Base-by-base conservation (phyloP, 179 eudicot genomes). In the Silene coronaria region DNA sequence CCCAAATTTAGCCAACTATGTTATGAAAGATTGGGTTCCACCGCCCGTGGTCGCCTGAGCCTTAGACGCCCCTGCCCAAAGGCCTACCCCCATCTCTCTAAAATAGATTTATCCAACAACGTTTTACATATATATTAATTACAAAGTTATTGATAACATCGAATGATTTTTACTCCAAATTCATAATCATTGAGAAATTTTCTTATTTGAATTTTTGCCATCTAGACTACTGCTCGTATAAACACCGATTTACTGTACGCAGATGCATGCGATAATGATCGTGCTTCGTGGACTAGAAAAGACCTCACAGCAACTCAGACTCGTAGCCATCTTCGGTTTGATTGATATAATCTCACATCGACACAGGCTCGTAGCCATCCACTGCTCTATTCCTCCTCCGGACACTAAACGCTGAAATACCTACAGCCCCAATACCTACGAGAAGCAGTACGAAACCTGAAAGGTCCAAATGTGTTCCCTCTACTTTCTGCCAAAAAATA, bases 321-420 rank as follows among this genome's bases (percentile, higher is more conserved):
- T 51, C 19, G 19, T 51, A 16, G 6, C 17, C 57, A 16, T 51
- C 55, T 16, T 48, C 0, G 57, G 57, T 2, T 38, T 38, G 45
- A 38, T 38, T 38, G 5, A 71, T 38, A 71, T 17, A 26, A 9
- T n/a, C 60, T 82, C 74, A 79, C 21, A 42, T 76, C 13, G 53
- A 23, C 17, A 87, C 84, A 14, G 84, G 77, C 55, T 66, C 28
- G 74, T 86, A 86, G 17, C 85, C 85, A 68, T 86, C 85, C 67
- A 73, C 81, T n/a, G 59, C 77, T 67, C 70, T 76, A 26, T 57
- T 78, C 77, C 80, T 85, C 60, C 66, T 53, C 16, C 74, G 79
- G n/a, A 32, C 63, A 66, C 65, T 76, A 30, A 83, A 65, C 24
- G 71, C 48, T 58, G 36, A 76, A 28, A 75, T 81, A 11, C 71